Base-by-base conservation (phyloP, 2,329 filamentous ascomycete genomes). In the Penicillium decumbens region DNA sequence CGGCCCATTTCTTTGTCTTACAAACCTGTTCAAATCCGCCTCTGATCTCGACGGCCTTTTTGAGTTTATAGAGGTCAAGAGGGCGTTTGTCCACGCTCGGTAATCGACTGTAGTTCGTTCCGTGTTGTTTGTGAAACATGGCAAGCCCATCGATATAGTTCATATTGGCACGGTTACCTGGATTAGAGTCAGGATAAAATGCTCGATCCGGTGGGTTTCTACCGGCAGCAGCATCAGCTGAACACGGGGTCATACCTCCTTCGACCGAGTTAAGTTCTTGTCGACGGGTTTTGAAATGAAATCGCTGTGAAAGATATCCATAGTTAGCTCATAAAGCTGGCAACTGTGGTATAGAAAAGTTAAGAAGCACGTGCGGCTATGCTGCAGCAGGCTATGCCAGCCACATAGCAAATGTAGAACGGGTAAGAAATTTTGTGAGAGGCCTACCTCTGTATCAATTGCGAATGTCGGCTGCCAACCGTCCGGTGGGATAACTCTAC, bases 81-180 rank as follows among this genome's bases (percentile, higher is more conserved):
- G 93, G 93, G 50, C 95, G 90, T 74, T 98, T 98, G 73, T 98
- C 93, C 51, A 98, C 93, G 65, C 91, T 96, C 0, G 93, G 93
- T 57, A 96, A 87, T 42, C 93, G 87, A 63, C 93, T 95, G 47
- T 97, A 80, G 62, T 93, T 95, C 56, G 86, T 95, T 47, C 93
- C 93, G 69, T 95, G 88, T 67, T 97, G 92, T 64, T 93, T 95
- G 77, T 98, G 93, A 68, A 93, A 98, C 72, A 95, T 97, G 62
- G 86, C 83, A 24, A 98, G 81, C 61, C 95, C 90, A 70, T 98
- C 93, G 56, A 97, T 82, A 69, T 98, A 98, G 59, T 91, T 95
- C 54, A 96, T 80, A 70, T 97, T 97, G 58, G 92, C 90, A 68
- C 93, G 88, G 55, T 92, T 96, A 65, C 90, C 89, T 95, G 62